Evolutionary conservation across 2,329 filamentous ascomycete species (phyloP), one percentile per base, ranked within the genome.

Genomic region (Amauroascus verrucosus): DNA sequence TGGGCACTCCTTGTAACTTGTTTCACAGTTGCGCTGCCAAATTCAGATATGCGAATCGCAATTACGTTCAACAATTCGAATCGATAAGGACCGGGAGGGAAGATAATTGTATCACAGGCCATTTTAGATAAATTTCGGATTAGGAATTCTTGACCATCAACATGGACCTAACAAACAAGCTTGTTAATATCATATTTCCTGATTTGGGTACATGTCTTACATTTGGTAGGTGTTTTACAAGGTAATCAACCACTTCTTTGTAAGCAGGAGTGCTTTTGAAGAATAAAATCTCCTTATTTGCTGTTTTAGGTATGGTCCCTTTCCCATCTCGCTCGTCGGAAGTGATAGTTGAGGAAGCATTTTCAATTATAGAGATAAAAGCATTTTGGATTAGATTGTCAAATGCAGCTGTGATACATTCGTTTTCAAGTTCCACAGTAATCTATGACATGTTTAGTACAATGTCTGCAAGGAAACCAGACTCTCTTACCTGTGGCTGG

Each of bases 11-110:
- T 44, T 13, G 7, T n/a, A 14, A 44, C 41, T 26, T 26, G 7
- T 44, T 26, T 20, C 13, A 20, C 11, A 32, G 32, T 49, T 38
- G 22, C 6, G 18, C 16, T 40, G 18, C 33, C 48, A 50, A 9
- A 41, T 22, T 26, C 22, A 6, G 47, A 49, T 26, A 49, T 18
- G 24, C 32, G 47, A 18, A 22, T 38, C 16, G 47, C 28, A 49
- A 49, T 49, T 7, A 49, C 47, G 26, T 49, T 49, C 7, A 49
- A 18, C 16, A 20, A 49, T 49, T 38, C 32, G 24, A 49, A 35
- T 38, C 47, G 32, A 38, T 49, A 49, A 49, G 32, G 2, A n/a
- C 47, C 32, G 11, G 32, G 9, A 26, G 8, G 18, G 41, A 44
- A 44, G 9, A 44, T 44, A 26, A 44, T 44, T 44, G 20, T 44